A percentile compares a stretch with the other conserved stretches of the same genome.
Conservation (phyloP, 2,329 filamentous ascomycete genomes). For the Venturia effusa region DNA sequence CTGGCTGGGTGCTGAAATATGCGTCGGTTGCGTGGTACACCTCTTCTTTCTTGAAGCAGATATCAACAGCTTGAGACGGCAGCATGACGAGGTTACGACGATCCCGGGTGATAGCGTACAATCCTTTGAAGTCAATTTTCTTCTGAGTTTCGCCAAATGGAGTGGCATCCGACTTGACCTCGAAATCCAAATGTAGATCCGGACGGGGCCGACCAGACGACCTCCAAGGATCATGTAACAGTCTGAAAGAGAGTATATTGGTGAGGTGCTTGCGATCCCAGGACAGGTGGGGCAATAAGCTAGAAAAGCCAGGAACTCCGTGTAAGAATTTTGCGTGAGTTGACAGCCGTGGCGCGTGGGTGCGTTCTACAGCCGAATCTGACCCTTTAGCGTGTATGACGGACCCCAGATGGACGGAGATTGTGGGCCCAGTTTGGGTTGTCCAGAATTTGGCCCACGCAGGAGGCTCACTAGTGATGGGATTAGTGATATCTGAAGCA, state of each 20-base stretch:
- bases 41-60: background rate
- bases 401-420: background rate
- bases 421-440: background rate
- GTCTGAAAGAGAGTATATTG: conserved; percentile 3
- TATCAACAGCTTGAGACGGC: background rate
- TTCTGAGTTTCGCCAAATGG: background rate
- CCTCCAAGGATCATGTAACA: conserved; percentile 4
- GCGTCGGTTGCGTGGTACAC: background rate
- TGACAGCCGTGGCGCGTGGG: background rate
- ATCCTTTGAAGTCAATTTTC: background rate
- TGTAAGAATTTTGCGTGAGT: background rate
- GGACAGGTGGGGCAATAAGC: background rate
- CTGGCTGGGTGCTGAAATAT: background rate
- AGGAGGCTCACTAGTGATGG: background rate
- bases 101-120: background rate
- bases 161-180: background rate
- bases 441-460: background rate
- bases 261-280: background rate
- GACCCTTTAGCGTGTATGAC: background rate
- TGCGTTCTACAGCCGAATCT: background rate
- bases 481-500: background rate
- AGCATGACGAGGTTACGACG: background rate
- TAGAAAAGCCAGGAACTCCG: background rate
- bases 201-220: background rate
- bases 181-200: background rate